Evolutionary conservation across 1,284 basidiomycete genomes (phyloP), one percentile per base, ranked within the genome.

Genomic region (Ustilago esculenta): DNA sequence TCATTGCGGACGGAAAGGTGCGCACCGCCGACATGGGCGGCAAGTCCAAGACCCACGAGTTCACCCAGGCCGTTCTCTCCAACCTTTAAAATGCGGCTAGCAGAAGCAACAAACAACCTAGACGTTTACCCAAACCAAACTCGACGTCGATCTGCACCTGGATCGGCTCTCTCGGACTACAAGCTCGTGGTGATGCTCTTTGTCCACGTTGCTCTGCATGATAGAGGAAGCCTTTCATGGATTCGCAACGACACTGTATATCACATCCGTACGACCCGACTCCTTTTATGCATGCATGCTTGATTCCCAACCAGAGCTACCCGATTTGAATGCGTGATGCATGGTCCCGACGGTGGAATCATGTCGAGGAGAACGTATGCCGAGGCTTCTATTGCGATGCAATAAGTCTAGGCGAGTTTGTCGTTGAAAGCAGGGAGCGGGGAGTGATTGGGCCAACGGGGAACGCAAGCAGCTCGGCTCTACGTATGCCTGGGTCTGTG

Each of bases 21-120:
- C 88, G 90, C 82, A 98, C 95, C 25, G 90, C 92, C 57, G 95
- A 99, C 83, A 92, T 98, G 90, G 92, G 92, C 71, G 94, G 94
- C 60, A 67, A 70, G 51, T 71, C 76, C 51, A 77, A 76, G 59
- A 79, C 80, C 12, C 75, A 78, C 65, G 76, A 81, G 56, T 78
- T 81, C 73, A 81, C 80, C 41, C 60, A 76, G 65, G 80, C 80
- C 24, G 76, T 81, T 40, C 75, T 81, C 45, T 50, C 64, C 49
- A 72, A 76, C 72, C 69, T 79, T 39, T 77, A 49, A 59, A 17
- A 17, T 21, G n/a, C n/a, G 17, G 15, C 18, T 30, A n/a, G 30
- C 15, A 25, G 21, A 36, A 15, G 23, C n/a, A 21, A 27, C 20
- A 45, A 37, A 34, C 20, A 23, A 12, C 27, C 27, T 29, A 29